phyloP scores from a whole-genome alignment of 208 protist genomes.

The Trypanosoma vivax region DNA sequence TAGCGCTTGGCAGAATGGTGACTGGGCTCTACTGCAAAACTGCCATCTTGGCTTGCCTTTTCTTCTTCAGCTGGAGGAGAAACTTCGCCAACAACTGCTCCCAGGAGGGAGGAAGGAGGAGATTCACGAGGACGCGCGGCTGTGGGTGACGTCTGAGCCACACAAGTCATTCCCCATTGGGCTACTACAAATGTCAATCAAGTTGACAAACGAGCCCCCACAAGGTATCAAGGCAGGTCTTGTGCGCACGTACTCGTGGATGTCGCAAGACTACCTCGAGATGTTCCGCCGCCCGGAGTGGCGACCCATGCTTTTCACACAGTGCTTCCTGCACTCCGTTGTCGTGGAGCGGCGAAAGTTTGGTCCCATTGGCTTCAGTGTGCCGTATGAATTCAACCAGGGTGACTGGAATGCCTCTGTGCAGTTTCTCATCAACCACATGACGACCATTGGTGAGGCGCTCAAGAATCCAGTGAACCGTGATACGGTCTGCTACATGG shows the following conservation, averaged over 20 bases:
- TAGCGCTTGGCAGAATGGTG: constrained; percentile 79
- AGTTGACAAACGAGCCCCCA: constrained; percentile 98
- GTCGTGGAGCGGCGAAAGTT: constrained; percentile 98
- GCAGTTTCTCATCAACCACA: constrained; percentile 97
- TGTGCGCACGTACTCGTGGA: constrained; percentile 93
- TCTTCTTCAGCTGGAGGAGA: constrained; percentile 88
- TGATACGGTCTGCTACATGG: constrained; percentile 96
- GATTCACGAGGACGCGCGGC: constrained; percentile 90
- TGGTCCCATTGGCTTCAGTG: constrained; percentile 97
- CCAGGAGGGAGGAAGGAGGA: constrained; percentile 74
- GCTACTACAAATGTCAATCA: constrained; percentile 96
- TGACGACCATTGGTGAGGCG: constrained; percentile 94
- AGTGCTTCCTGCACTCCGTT: constrained; percentile 96
- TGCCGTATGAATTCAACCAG: constrained; percentile 99
- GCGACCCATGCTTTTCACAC: constrained; percentile 94
- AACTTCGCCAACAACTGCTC: constrained; percentile 74
- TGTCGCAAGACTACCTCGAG: constrained; percentile 96
- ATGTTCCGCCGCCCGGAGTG: constrained; percentile 94
- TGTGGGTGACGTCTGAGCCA: constrained; percentile 96
- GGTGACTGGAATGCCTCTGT: constrained; percentile 94
- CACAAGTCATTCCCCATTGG: constrained; percentile 92
- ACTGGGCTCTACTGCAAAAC: constrained; percentile 96
- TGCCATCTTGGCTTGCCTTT: constrained; percentile 94
- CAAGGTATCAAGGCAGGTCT: constrained; percentile 96
- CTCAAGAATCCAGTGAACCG: constrained; percentile 90